These are phyloP conservation scores for Torulaspora gathmanii DNA, from an alignment of 805 yeast species.

Conservation along the genomic window DNA sequence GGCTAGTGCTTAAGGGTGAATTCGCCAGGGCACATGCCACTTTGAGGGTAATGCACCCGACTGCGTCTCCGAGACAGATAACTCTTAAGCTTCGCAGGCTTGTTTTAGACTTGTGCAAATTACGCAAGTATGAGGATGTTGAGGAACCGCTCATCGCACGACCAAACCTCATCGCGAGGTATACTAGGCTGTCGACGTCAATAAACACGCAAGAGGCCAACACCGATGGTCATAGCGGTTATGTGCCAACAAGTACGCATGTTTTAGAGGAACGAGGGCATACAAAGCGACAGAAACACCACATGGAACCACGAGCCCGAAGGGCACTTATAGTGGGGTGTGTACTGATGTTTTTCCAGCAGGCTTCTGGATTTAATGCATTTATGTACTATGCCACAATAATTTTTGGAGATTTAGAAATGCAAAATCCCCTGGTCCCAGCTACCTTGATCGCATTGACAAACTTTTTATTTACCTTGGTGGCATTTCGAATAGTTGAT, in stretches of 20 bases:
- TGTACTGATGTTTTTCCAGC: conserved; percentile 53
- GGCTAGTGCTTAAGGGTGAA: conserved; percentile 36
- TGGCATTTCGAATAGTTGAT: conserved; percentile 49
- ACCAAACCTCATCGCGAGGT: neutral
- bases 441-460: conserved; percentile 52
- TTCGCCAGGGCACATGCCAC: conserved; percentile 40
- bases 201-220: neutral
- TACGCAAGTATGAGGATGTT: conserved; percentile 33
- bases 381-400: conserved; percentile 60
- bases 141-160: conserved; percentile 16
- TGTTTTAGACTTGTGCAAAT: conserved; percentile 40
- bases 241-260: neutral
- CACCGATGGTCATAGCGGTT: neutral
- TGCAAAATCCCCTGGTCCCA: conserved; percentile 50
- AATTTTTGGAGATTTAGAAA: conserved; percentile 48
- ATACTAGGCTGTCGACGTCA: neutral
- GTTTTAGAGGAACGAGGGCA: neutral
- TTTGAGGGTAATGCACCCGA: conserved; percentile 43
- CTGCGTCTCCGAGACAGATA: conserved; percentile 41
- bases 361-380: conserved; percentile 57
- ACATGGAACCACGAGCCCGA: conserved; percentile 34
- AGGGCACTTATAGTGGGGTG: conserved; percentile 46
- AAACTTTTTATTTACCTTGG: conserved; percentile 51
- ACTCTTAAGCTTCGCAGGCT: conserved; percentile 45
- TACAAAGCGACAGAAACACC: conserved; percentile 9